These are phyloP conservation scores for Castanea sativa DNA, from an alignment of 306 rosid genomes.

Conservation along the genomic window DNA sequence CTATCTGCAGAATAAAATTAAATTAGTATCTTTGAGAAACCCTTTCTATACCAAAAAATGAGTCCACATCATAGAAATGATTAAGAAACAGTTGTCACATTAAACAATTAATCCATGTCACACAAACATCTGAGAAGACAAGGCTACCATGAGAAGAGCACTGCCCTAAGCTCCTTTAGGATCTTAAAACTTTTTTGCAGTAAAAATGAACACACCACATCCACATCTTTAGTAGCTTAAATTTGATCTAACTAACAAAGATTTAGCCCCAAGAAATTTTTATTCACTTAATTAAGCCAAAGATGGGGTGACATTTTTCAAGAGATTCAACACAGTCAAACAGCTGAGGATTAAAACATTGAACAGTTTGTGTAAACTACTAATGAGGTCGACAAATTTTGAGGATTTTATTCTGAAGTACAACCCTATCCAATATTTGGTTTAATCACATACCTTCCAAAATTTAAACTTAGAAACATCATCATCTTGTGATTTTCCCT, in stretches of 20 bases:
- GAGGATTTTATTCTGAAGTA: background rate
- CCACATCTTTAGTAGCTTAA: background rate
- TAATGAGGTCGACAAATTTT: background rate
- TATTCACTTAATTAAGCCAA: background rate
- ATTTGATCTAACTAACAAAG: background rate
- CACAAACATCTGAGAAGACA: background rate
- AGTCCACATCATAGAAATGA: background rate
- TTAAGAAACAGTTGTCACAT: background rate
- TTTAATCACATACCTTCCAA: background rate
- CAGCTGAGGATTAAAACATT: background rate
- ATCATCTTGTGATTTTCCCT: too few relatives aligned
- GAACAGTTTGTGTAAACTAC: background rate
- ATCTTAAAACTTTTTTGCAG: background rate
- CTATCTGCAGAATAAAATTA: constrained; percentile 37
- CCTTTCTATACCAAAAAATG: constrained; percentile 1
- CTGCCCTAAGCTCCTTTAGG: background rate
- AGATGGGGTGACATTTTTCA: background rate
- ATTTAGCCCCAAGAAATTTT: background rate
- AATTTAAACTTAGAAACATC: too few relatives aligned
- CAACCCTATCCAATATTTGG: background rate
- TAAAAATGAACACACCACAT: background rate
- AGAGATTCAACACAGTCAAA: background rate
- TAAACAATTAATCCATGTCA: background rate
- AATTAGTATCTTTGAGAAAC: constrained; percentile 26
- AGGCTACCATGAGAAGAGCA: background rate